Conservation (phyloP, 805 yeast species). For the Deakozyma indianensis region DNA sequence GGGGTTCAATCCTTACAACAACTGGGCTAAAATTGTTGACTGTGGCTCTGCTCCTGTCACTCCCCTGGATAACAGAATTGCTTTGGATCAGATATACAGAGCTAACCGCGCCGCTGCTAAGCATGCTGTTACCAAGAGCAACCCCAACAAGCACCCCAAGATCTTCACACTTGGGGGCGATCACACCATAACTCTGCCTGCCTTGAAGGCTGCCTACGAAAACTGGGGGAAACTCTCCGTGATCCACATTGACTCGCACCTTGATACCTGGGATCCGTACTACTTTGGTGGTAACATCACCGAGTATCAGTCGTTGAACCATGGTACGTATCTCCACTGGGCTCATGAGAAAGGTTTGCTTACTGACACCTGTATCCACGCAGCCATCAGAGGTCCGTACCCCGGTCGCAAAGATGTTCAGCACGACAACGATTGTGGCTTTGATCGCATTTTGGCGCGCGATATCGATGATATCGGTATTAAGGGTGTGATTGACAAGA, state of each 20-base stretch:
- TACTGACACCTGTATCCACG: conserved; percentile 36
- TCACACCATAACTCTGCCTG: conserved; percentile 60
- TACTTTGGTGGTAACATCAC: conserved; percentile 45
- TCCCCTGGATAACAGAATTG: conserved; percentile 31
- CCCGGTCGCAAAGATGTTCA: conserved; percentile 31
- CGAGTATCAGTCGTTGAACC: conserved; percentile 43
- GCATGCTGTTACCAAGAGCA: conserved; percentile 7
- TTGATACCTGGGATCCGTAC: conserved; percentile 36
- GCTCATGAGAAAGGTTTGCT: conserved; percentile 51
- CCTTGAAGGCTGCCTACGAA: conserved; percentile 43
- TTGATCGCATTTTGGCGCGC: conserved; percentile 31
- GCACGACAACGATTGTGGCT: conserved; percentile 38
- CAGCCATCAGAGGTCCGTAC: conserved; percentile 48
- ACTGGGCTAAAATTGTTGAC: conserved; percentile 1
- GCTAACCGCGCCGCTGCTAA: conserved; percentile 18
- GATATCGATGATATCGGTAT: conserved; percentile 32
- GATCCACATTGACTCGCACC: conserved; percentile 53
- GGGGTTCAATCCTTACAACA: conserved; percentile 18
- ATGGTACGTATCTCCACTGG: conserved; percentile 51
- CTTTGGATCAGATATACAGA: conserved; percentile 23
- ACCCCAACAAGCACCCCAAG: not conserved
- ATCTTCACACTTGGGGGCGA: conserved; percentile 13
- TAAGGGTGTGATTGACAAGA: conserved; percentile 22
- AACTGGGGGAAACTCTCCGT: conserved; percentile 51
- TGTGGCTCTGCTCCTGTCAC: conserved; percentile 33